Evolutionary conservation across 768 basidiomycete genomes (phyloP).

Genomic region (Macrolepiota albuminosa): DNA sequence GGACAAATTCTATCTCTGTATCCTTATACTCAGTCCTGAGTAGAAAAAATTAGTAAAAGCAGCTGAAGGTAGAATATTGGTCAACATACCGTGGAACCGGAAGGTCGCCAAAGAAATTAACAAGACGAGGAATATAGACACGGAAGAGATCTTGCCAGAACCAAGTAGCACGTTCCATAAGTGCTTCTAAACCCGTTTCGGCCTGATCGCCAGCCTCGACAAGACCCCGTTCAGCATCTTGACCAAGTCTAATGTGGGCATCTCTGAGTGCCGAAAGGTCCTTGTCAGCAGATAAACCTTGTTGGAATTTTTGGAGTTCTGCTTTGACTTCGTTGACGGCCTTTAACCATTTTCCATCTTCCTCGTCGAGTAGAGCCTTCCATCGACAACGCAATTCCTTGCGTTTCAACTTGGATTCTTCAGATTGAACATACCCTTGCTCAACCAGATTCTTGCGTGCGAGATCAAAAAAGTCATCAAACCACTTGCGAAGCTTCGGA

Average conservation of each 20-base stretch:
- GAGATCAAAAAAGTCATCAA: slow-evolving; percentile 47
- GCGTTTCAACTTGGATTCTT: slow-evolving; percentile 37
- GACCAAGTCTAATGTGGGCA: slow-evolving; percentile 44
- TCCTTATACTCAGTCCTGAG: slow-evolving; percentile 69
- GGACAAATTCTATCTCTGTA: slow-evolving; percentile 61
- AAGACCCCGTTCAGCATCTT: slow-evolving; percentile 42
- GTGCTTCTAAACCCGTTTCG: slow-evolving; percentile 41
- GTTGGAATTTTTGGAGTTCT: slow-evolving; percentile 40
- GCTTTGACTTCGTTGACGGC: slow-evolving; percentile 41
- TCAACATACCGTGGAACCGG: slow-evolving; percentile 61
- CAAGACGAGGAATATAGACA: slow-evolving; percentile 63
- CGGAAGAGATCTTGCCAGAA: slow-evolving; percentile 81
- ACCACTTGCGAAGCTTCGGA: slow-evolving; percentile 46
- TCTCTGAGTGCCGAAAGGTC: slow-evolving; percentile 42
- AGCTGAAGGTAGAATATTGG: neutral
- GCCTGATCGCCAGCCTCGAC: slow-evolving; percentile 31
- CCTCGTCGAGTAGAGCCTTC: slow-evolving; percentile 40
- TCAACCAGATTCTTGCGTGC: slow-evolving; percentile 43
- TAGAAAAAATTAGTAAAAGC: too few relatives aligned
- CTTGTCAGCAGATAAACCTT: slow-evolving; percentile 41
- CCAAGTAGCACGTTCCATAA: slow-evolving; percentile 63
- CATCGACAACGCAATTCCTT: slow-evolving; percentile 46
- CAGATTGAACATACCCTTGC: slow-evolving; percentile 47
- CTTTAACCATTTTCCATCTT: slow-evolving; percentile 48
- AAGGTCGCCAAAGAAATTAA: slow-evolving; percentile 49